Conservation (phyloP, 2,329 filamentous ascomycete genomes). For the Fusarium subglutinans region DNA sequence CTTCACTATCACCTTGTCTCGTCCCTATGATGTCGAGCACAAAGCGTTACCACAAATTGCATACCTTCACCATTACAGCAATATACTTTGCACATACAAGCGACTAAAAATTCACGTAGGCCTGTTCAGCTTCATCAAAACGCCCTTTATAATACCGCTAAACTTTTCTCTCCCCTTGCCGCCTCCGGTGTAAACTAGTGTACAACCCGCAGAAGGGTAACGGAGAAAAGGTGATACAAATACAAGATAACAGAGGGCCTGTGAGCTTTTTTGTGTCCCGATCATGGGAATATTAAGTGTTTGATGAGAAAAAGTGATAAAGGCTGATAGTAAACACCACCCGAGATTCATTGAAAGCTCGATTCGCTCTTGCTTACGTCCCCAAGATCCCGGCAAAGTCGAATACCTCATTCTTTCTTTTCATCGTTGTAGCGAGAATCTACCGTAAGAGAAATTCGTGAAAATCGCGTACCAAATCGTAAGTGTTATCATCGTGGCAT, state of each 20-base stretch:
- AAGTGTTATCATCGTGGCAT: constrained; percentile 47
- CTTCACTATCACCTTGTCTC: neutral
- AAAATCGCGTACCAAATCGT: constrained; percentile 53
- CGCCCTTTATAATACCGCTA: constrained; percentile 48
- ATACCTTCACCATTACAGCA: neutral
- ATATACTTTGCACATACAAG: constrained; percentile 1
- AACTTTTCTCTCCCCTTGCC: constrained; percentile 46
- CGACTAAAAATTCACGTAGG: constrained; percentile 3
- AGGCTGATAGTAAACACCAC: constrained; percentile 42
- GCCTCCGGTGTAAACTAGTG: constrained; percentile 47
- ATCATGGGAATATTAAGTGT: constrained; percentile 45
- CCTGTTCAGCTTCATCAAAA: constrained; percentile 38
- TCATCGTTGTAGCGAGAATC: constrained; percentile 46
- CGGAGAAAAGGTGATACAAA: constrained; percentile 48
- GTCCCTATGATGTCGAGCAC: neutral
- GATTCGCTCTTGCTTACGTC: constrained; percentile 42
- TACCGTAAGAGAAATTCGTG: constrained; percentile 52
- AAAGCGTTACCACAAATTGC: neutral
- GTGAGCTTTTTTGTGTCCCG: constrained; percentile 42
- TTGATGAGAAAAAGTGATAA: constrained; percentile 43
- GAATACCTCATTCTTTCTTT: constrained; percentile 39
- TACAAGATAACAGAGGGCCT: constrained; percentile 46
- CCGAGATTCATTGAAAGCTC: constrained; percentile 42
- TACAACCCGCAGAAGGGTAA: constrained; percentile 49
- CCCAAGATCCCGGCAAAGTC: constrained; percentile 40